A percentile compares a stretch with the other conserved stretches of the same genome.
These are phyloP conservation scores for Thraustochytrium sp. DNA, from an alignment of 352 stramenopile species.

Conservation along the genomic window DNA sequence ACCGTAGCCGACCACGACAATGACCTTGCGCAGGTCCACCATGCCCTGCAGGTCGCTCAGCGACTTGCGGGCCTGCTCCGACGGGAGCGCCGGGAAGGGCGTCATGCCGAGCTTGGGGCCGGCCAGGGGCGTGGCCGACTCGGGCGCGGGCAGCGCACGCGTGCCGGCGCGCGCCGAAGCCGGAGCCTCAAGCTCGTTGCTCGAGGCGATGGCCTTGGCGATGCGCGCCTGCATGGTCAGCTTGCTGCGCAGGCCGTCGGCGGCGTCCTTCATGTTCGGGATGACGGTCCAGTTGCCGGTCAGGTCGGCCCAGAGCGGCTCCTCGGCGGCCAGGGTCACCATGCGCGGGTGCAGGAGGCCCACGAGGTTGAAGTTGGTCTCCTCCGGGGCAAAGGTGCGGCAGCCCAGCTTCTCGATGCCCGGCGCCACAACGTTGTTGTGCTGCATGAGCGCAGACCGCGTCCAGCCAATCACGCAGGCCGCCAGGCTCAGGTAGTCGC, in stretches of 20 bases:
- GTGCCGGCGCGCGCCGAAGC: not conserved
- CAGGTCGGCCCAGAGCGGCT: constrained; percentile 68
- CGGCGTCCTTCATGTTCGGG: constrained; percentile 58
- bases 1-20: constrained; percentile 73
- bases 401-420: constrained; percentile 70
- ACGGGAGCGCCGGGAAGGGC: not conserved
- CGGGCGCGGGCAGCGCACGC: not conserved
- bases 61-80: not conserved
- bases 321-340: constrained; percentile 63
- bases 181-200: constrained; percentile 39
- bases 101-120: not conserved
- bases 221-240: constrained; percentile 45
- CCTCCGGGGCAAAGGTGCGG: constrained; percentile 71
- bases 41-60: constrained; percentile 57
- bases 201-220: constrained; percentile 55
- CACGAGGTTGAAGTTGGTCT: constrained; percentile 80
- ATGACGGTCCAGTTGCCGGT: constrained; percentile 69
- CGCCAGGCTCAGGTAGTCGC: constrained; percentile 70
- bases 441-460: constrained; percentile 72
- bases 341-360: constrained; percentile 70
- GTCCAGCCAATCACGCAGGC: constrained; percentile 78
- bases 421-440: constrained; percentile 74
- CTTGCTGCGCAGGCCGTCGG: not conserved
- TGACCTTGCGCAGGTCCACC: constrained; percentile 70
- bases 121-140: not conserved